Evolutionary conservation across 768 basidiomycete species (phyloP), one percentile per base, ranked within the genome.

Genomic region (Boletus huronensis): DNA sequence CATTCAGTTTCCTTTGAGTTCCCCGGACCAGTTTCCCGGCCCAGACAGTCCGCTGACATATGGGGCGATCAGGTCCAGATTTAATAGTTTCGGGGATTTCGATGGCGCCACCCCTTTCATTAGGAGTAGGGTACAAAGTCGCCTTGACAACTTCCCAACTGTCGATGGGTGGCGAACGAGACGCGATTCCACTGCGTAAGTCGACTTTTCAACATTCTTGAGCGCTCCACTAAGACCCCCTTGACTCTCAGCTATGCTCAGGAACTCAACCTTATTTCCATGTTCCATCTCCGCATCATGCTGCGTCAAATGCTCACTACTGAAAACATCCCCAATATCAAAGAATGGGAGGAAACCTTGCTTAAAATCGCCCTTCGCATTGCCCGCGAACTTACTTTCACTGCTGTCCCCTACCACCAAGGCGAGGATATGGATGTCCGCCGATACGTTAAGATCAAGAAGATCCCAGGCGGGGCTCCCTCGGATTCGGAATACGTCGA

Each of bases 361-460:
- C 77, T 93, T 45, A 84, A 79, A 61, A 76, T 98, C 17, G 85
- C 95, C 1, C 81, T 98, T 44, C 84, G 88, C 38, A 90, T 96
- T 41, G 91, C 94, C 3, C 83, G 85, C 21, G 90, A 92, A 52
- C 76, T 95, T 54, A 88, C 90, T 0, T 91, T 93, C 67, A 88
- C 87, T 3, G 74, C 81, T 29, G 65, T 77, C 31, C 78, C 81
- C 9, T 85, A 91, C 59, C 81, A 86, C 6, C 86, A 91, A 66
- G 93, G 93, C 2, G 90, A 93, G 62, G 90, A 92, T 58, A 94
- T 98, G 85, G 97, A 98, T 69, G 88, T 97, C 23, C 79, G 96
- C 31, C 83, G 87, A 36, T 97, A 96, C 62, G 93, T 98, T 44
- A 98, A 98, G 74, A 95, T 98, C 72, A 98, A 99, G 77, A 96